Evolutionary conservation across 2,329 filamentous ascomycete genomes (phyloP).

Genomic region (Corynespora cassiicola): DNA sequence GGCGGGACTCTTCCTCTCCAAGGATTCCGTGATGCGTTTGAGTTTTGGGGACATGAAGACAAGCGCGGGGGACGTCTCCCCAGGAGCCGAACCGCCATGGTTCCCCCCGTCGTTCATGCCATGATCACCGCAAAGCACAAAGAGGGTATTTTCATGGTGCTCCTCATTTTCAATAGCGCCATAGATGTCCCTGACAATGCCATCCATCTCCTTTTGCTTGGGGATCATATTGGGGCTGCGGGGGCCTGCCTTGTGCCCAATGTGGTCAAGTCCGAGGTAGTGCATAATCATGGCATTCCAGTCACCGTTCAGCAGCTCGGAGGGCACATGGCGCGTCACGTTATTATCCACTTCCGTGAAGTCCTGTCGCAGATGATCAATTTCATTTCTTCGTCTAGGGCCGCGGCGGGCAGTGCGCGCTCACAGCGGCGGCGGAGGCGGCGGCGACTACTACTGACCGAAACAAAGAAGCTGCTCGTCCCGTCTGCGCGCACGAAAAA

Average conservation of each 20-base stretch:
- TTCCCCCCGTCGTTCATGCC: slow-evolving; percentile 99
- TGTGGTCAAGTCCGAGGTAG: slow-evolving; percentile 95
- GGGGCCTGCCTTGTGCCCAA: slow-evolving; percentile 94
- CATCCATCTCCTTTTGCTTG: slow-evolving; percentile 95
- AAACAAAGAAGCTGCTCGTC: slow-evolving; percentile 97
- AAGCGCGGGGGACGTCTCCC: slow-evolving; percentile 91
- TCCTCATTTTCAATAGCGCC: slow-evolving; percentile 72
- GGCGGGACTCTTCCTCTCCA: slow-evolving; percentile 58
- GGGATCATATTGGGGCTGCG: slow-evolving; percentile 84
- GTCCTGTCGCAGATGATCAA: slow-evolving; percentile 64
- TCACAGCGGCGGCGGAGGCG: too few species aligned
- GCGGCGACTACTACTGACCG: slow-evolving; percentile 65
- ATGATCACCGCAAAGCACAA: slow-evolving; percentile 91
- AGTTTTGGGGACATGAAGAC: slow-evolving; percentile 91
- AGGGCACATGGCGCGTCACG: slow-evolving; percentile 86
- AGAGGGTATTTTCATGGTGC: slow-evolving; percentile 78
- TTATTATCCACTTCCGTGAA: slow-evolving; percentile 98
- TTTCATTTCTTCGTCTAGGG: slow-evolving; percentile 27
- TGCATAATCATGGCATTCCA: slow-evolving; percentile 96
- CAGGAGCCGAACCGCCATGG: slow-evolving; percentile 90
- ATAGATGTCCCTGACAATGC: slow-evolving; percentile 78
- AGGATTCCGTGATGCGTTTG: slow-evolving; percentile 57
- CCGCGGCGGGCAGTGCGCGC: slow-evolving; percentile 23
- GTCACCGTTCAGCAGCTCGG: slow-evolving; percentile 76
- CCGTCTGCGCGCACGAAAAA: slow-evolving; percentile 89